Conservation (phyloP, 2,329 filamentous ascomycete genomes). For the Alternaria dauci region DNA sequence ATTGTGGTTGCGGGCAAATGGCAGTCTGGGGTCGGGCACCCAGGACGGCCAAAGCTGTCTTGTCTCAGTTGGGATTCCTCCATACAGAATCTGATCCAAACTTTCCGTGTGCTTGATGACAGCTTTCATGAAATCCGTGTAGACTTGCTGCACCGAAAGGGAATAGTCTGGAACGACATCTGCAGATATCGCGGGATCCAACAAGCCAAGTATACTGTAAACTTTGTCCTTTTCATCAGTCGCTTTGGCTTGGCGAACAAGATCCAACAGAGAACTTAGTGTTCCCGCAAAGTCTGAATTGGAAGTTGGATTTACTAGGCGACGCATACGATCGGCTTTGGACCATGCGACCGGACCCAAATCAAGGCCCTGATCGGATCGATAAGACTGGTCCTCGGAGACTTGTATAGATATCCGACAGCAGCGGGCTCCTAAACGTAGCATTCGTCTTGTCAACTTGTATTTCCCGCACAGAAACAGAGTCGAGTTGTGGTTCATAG, state of each 20-base stretch:
- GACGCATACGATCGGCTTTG: fast-evolving
- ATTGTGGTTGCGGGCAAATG: neutral
- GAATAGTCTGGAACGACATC: neutral
- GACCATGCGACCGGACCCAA: too few relatives aligned
- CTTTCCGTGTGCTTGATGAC: neutral
- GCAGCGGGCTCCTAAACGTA: too few relatives aligned
- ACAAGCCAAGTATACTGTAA: neutral
- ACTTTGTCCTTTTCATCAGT: neutral
- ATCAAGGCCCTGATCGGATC: too few relatives aligned
- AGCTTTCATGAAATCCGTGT: neutral
- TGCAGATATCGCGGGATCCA: neutral
- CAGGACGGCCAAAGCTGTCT: neutral
- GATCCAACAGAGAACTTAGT: too few relatives aligned
- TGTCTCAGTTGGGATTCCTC: neutral
- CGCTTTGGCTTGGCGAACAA: neutral
- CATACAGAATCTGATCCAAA: fast-evolving
- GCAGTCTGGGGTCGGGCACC: neutral
- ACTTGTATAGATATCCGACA: too few relatives aligned
- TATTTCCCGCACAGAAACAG: neutral
- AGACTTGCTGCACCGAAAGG: neutral
- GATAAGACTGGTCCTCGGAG: neutral
- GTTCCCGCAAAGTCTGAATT: too few relatives aligned
- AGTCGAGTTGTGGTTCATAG: neutral
- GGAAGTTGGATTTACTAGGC: too few relatives aligned
- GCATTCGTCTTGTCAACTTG: neutral